Evolutionary conservation across 1,284 basidiomycete genomes (phyloP), one percentile per base, ranked within the genome.

Genomic region (Psilocybe mexicana): DNA sequence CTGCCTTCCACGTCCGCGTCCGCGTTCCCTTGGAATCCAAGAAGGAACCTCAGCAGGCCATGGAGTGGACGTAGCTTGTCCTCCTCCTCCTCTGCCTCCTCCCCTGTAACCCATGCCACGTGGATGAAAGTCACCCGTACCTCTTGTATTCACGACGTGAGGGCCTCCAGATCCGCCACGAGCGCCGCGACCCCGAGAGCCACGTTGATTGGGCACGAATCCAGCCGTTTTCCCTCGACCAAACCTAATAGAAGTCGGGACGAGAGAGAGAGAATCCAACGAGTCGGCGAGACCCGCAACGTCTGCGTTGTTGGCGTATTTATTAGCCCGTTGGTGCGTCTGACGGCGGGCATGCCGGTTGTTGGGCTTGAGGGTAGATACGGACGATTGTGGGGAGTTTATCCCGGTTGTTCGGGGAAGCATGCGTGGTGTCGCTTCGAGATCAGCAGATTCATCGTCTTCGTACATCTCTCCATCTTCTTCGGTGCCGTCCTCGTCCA

Each of bases 181-280:
- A 6, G 62, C 64, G 10, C 61, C 64, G 44, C 66, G 60, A n/a
- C 67, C 62, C 33, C 57, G 52, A 35, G 48, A 42, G 10, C 61
- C 54, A 24, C 52, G 53, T 18, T 38, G 23, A 5, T 48, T 57
- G 35, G 61, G 57, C 2, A 55, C 47, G 44, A 62, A 55, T 23
- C 63, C 61, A 24, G 61, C 60, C 24, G 60, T 58, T n/a, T 61
- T 60, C 26, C 58, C 60, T 43, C 63, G 58, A 14, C 57, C 56
- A 40, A 33, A 44, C 48, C 26, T 60, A 47, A 49, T 43, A 6
- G 55, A 46, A 91, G 81, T 71, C 1, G 90, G 90, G 3, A 92
- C 81, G 54, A 92, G 80, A 11, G 82, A 77, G n/a, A 92, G 79
- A 1, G 88, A 79, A 48, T 62, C 55, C 36, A 65, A 46, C 5